Conservation (phyloP, 2,329 filamentous ascomycete species). For the Sclerotiophoma versabilis region DNA sequence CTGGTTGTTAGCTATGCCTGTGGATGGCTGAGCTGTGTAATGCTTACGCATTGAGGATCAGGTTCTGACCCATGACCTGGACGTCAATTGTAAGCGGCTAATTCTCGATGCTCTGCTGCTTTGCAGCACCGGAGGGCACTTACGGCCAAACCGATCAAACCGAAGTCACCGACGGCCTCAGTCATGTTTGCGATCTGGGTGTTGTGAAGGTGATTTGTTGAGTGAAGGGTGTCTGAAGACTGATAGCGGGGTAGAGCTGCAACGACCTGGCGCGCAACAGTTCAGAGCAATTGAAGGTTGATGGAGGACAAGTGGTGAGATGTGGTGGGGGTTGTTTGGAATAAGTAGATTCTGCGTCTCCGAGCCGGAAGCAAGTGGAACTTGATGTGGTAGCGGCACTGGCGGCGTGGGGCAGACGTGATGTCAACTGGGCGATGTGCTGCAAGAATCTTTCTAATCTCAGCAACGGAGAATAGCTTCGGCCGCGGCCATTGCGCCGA, state of each 20-base stretch:
- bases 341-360: conserved; percentile 42
- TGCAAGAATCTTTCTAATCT: conserved; percentile 35
- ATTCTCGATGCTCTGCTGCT: not conserved
- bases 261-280: conserved; percentile 41
- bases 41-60: conserved; percentile 61
- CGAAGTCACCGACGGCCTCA: conserved; percentile 56
- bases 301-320: conserved; percentile 32
- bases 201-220: conserved; percentile 13
- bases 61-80: conserved; percentile 60
- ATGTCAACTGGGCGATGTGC: conserved; percentile 31
- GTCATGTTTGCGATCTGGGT: conserved; percentile 39
- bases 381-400: conserved; percentile 32
- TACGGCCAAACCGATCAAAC: conserved; percentile 61
- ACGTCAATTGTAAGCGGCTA: conserved; percentile 28
- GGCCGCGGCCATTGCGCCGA: conserved; percentile 41
- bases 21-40: conserved; percentile 23
- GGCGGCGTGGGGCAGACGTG: conserved; percentile 40
- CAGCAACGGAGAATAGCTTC: conserved; percentile 33
- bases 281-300: conserved; percentile 34
- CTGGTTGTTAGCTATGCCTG: conserved; percentile 36
- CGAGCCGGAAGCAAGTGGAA: conserved; percentile 38
- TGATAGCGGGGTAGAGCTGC: conserved; percentile 41
- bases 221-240: conserved; percentile 25
- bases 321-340: conserved; percentile 37
- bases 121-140: conserved; percentile 22